These are phyloP conservation scores for Oryza rufipogon DNA, from an alignment of 176 grass and related monocot genomes.

Conservation along the genomic window DNA sequence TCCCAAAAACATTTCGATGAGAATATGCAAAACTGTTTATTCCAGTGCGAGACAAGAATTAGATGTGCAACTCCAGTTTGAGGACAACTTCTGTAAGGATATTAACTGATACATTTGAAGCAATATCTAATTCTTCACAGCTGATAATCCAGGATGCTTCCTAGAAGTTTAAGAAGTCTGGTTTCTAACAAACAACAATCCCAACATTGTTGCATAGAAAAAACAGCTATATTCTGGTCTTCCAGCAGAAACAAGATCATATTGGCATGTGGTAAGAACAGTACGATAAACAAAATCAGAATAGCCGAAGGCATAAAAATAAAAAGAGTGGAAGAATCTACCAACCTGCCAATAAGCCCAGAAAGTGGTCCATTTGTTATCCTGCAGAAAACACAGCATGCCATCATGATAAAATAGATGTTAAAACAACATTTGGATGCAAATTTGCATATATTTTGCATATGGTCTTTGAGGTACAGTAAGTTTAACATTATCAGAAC, in stretches of 20 bases:
- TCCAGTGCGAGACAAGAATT: constrained; percentile 17
- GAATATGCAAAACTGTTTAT: constrained; percentile 90
- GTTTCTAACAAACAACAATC: constrained; percentile 7
- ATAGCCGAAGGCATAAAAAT: constrained; percentile 8
- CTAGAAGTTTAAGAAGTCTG: background rate
- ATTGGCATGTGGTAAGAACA: background rate
- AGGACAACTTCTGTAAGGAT: constrained; percentile 18
- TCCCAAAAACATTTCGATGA: constrained; percentile 93
- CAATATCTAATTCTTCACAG: background rate
- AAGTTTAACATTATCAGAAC: constrained; percentile 4
- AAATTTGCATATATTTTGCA: constrained; percentile 15
- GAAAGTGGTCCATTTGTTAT: constrained; percentile 98
- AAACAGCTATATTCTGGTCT: background rate
- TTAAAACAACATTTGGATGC: background rate
- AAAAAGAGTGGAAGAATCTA: constrained; percentile 29
- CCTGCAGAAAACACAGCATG: constrained; percentile 54
- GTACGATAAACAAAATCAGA: background rate
- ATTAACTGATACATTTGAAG: constrained; percentile 1
- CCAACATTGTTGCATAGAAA: constrained; percentile 4
- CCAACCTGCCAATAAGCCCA: constrained; percentile 95
- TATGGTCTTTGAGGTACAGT: background rate
- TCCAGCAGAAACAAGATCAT: background rate
- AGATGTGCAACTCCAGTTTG: constrained; percentile 22
- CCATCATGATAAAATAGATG: constrained; percentile 4
- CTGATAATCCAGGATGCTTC: background rate